Evolutionary conservation across 495 filamentous ascomycete species (phyloP).

Genomic region (Aspergillus baeticus): DNA sequence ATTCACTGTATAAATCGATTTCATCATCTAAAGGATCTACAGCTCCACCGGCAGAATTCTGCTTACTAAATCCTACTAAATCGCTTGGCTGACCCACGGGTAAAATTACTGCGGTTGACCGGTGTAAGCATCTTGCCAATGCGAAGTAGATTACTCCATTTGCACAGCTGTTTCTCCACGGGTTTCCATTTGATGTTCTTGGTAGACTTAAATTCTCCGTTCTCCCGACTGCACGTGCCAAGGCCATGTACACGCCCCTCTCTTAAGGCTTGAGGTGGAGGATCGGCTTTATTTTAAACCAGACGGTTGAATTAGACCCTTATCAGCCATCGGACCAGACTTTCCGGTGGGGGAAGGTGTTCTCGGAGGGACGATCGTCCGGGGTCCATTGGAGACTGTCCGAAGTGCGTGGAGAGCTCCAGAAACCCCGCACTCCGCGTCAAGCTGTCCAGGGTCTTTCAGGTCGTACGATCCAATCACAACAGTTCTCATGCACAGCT

Average conservation of each 20-base stretch:
- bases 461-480: not conserved
- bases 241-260: no score
- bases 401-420: not conserved
- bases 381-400: not conserved
- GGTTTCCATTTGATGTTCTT: conserved; percentile 20
- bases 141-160: conserved; percentile 19
- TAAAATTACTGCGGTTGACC: no score
- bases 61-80: no score
- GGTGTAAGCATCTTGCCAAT: conserved; percentile 20
- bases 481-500: not conserved
- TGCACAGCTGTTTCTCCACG: conserved; percentile 21
- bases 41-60: no score
- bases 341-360: not conserved
- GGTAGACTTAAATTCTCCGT: not conserved
- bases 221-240: no score
- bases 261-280: no score
- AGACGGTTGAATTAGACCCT: not conserved
- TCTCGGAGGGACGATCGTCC: not conserved
- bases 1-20: no score
- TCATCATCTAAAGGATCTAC: no score
- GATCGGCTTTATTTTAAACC: not conserved
- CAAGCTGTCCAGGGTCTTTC: not conserved
- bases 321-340: not conserved
- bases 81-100: no score
- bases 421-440: conserved; percentile 5